Base-by-base conservation (phyloP, 2,329 filamentous ascomycete genomes). In the Plectosphaerella plurivora region DNA sequence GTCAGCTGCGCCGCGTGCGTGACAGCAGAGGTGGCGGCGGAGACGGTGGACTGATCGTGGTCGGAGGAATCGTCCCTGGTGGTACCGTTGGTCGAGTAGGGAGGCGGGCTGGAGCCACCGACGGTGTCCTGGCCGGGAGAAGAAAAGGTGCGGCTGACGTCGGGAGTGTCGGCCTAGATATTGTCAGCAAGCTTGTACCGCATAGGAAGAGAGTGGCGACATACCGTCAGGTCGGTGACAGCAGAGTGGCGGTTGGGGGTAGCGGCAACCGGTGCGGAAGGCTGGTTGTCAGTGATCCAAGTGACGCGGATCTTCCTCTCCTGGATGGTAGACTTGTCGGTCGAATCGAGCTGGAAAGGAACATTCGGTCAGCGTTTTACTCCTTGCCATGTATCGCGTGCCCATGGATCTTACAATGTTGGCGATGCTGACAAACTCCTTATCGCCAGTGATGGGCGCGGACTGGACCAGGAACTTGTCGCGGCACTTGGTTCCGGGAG, bases 391-490 rank as follows among this genome's bases (percentile, higher is more conserved):
- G 10, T 39, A 4, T 18, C 37, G 37, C 14, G 2, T 14, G 15
- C 3, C 37, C 37, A 37, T 51, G 65, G 55, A 63, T 59, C 55
- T 62, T 50, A 63, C 59, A 55, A 61, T 51, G 45, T 54, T 56
- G 47, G 86, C 80, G 57, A 96, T 84, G 66, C 88, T 95, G 54
- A 80, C 78, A 63, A 89, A 90, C 64, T 96, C 91, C 73, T 91
- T 89, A 65, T 96, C 89, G 57, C 85, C 79, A 20, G 87, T 87
- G 59, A 97, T 89, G 49, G 85, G 79, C 47, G 96, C 89, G 24
- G 92, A 95, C 73, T 97, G 93, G 36, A 97, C 93, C 51, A 97
- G 83, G 72, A 97, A 97, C 77, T 97, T 97, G 81, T 97, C 93
- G 70, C 90, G 88, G 77, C 94, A 99, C 71, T 91, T 92, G 57